These are phyloP conservation scores for Leptomonas seymouri DNA, from an alignment of 208 protist species.

Conservation along the genomic window DNA sequence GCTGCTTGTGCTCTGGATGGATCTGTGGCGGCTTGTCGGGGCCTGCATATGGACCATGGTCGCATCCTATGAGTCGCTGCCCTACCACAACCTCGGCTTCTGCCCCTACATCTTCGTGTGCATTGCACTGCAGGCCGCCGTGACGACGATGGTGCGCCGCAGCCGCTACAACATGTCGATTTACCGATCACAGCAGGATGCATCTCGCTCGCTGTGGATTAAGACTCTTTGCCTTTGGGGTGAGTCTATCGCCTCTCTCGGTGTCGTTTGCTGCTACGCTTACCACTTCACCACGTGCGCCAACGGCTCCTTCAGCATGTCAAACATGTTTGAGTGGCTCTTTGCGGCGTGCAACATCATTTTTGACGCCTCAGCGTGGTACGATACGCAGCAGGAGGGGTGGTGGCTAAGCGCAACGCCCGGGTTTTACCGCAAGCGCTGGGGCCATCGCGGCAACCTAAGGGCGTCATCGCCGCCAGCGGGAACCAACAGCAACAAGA, in stretches of 20 bases:
- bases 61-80: slow-evolving; percentile 53
- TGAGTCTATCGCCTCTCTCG: slow-evolving; percentile 36
- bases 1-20: slow-evolving; percentile 50
- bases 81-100: slow-evolving; percentile 71
- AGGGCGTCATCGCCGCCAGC: background rate
- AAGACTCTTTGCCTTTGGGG: slow-evolving; percentile 56
- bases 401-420: slow-evolving; percentile 65
- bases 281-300: slow-evolving; percentile 65
- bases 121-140: slow-evolving; percentile 51
- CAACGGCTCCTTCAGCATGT: slow-evolving; percentile 60
- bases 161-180: slow-evolving; percentile 62
- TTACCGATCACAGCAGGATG: slow-evolving; percentile 53
- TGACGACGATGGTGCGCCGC: slow-evolving; percentile 43
- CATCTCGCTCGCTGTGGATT: slow-evolving; percentile 33
- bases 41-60: slow-evolving; percentile 66
- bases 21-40: slow-evolving; percentile 48
- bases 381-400: slow-evolving; percentile 64
- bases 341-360: slow-evolving; percentile 67
- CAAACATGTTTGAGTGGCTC: slow-evolving; percentile 75
- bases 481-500: background rate
- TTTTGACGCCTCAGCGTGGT: slow-evolving; percentile 68
- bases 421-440: slow-evolving; percentile 38
- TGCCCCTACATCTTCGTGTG: slow-evolving; percentile 59
- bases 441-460: slow-evolving; percentile 3
- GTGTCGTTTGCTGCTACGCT: slow-evolving; percentile 58